Base-by-base conservation (phyloP, 2,329 filamentous ascomycete species). In the Aplosporella prunicola region DNA sequence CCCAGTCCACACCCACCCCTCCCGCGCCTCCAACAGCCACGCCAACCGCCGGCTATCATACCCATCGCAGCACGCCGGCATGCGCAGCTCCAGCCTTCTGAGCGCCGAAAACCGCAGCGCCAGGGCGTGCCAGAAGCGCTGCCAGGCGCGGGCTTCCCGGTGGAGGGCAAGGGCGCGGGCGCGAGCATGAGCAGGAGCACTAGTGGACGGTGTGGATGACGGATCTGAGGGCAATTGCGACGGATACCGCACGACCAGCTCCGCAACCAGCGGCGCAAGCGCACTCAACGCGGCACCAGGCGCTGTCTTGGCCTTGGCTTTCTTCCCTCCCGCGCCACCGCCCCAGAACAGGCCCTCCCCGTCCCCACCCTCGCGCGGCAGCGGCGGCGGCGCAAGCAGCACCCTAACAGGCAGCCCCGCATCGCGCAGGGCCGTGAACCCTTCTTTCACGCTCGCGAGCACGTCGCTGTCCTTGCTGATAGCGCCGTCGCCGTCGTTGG, bases 331-430 rank as follows among this genome's bases (percentile, higher is more conserved):
- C 25, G 16, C 17, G 6, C 10, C 4, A 13, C n/a, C 23, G 10
- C 30, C 30, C 37, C 37, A 39, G 24, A 33, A 39, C 2, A 39
- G 14, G 7, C 37, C 37, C 7, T n/a, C n/a, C n/a, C n/a, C n/a
- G 37, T 16, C 3, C 9, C 13, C 5, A 10, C 13, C 5, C 20
- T n/a, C 6, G 9, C 9, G 16, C 17, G 14, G 32, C 18, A 7
- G 17, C 34, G 34, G 2, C 25, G 34, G 7, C 37, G 24, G 18
- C n/a, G 23, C 37, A 14, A 34, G 9, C 9, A 39, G 24, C n/a
- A 39, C 22, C 6, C 37, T 29, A 17, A 39, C 18, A 14, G 30
- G 37, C 9, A 39, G n/a, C 2, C n/a, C 18, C 13, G 13, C 14
- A 20, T n/a, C 5, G 9, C 15, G 7, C 3, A 39, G 37, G 16